A percentile compares a stretch with the other conserved stretches of the same genome.
Conservation (phyloP, 2,329 filamentous ascomycete genomes). For the Ceratocystis variospora region DNA sequence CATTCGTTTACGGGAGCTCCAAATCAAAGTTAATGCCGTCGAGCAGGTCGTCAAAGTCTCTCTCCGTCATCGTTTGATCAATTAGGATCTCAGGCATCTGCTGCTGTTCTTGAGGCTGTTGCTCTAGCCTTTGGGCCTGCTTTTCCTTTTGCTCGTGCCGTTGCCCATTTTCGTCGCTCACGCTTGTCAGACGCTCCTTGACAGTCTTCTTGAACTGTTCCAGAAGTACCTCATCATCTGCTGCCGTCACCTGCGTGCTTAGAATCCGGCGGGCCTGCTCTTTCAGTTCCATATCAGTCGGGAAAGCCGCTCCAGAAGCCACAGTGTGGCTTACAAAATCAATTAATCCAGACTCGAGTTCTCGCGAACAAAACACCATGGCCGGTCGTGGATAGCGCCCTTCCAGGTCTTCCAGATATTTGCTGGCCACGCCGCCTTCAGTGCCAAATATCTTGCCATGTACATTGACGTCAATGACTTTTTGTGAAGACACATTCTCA, state of each 20-base stretch:
- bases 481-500: constrained; percentile 24
- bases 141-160: neutral
- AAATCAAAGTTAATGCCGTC: constrained; percentile 15
- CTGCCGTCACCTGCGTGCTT: constrained; percentile 34
- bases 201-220: constrained; percentile 36
- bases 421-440: constrained; percentile 34
- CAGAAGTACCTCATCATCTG: constrained; percentile 40
- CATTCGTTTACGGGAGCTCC: neutral
- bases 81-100: neutral
- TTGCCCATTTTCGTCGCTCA: neutral
- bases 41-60: constrained; percentile 15
- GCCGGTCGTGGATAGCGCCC: constrained; percentile 35
- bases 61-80: constrained; percentile 11
- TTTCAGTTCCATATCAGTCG: constrained; percentile 35
- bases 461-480: constrained; percentile 25
- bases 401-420: constrained; percentile 34
- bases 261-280: constrained; percentile 37
- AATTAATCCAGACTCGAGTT: constrained; percentile 42
- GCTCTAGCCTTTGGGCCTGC: neutral
- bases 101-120: neutral
- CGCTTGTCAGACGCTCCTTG: constrained; percentile 2
- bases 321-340: constrained; percentile 35
- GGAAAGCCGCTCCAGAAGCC: constrained; percentile 30
- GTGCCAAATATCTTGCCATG: constrained; percentile 32
- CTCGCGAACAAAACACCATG: constrained; percentile 42